Percentiles rank a stretch among this genome's conserved stretches.
phyloP scores from a whole-genome alignment of 2,329 filamentous ascomycete genomes.

The Neoscytalidium dimidiatum region DNA sequence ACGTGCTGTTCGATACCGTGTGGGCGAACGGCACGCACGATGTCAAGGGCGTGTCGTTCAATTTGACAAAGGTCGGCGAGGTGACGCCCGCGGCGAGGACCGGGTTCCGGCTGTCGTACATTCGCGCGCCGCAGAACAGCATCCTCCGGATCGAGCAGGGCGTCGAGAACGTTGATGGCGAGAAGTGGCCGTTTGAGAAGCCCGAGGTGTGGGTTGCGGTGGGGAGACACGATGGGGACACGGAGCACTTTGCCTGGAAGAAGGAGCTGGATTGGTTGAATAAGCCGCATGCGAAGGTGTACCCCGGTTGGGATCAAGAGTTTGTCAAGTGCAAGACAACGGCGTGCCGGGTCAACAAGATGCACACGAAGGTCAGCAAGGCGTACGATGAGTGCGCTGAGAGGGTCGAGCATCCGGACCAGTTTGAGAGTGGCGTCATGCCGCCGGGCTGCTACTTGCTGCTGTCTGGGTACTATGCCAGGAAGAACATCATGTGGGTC shows the following conservation, averaged over 20 bases:
- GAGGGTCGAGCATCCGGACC: background rate
- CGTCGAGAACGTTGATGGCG: background rate
- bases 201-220: slow-evolving; percentile 2
- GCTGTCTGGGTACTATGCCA: slow-evolving; percentile 1
- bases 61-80: slow-evolving; percentile 6
- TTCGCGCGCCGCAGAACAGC: slow-evolving; percentile 7
- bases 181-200: slow-evolving; percentile 3
- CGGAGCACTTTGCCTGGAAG: slow-evolving; percentile 15
- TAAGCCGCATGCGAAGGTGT: background rate
- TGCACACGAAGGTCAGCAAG: slow-evolving; percentile 6
- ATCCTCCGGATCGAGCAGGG: slow-evolving; percentile 17
- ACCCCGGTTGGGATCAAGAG: slow-evolving; percentile 17
- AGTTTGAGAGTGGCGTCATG: background rate
- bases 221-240: background rate
- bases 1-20: background rate
- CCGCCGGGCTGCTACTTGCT: slow-evolving; percentile 10
- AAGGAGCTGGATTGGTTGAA: slow-evolving; percentile 15
- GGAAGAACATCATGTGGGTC: slow-evolving; percentile 12
- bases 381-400: slow-evolving; percentile 14
- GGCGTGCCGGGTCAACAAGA: slow-evolving; percentile 18
- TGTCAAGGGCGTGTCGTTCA: slow-evolving; percentile 16
- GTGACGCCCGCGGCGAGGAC: background rate
- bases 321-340: slow-evolving; percentile 19
- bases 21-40: slow-evolving; percentile 13
- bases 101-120: slow-evolving; percentile 17